These are phyloP conservation scores for Orbilia javanica DNA, from an alignment of 2,329 filamentous ascomycete genomes.

Conservation along the genomic window DNA sequence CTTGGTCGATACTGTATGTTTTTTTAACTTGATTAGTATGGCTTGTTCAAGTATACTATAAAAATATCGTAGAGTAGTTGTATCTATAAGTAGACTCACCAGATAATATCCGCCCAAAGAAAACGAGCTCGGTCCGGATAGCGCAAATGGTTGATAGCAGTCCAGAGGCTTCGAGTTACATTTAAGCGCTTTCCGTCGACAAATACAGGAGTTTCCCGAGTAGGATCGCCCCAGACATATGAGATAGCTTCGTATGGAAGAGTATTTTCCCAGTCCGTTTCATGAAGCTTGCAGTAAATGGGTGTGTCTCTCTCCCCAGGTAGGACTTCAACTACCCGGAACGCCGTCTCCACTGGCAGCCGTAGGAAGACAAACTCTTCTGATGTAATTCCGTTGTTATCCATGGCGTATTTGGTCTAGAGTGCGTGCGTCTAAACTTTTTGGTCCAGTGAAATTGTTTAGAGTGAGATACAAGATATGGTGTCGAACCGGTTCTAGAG, in stretches of 20 bases:
- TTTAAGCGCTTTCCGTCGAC: conserved; percentile 57
- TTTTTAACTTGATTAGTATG: neutral
- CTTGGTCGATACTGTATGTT: conserved; percentile 61
- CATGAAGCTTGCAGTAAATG: conserved; percentile 56
- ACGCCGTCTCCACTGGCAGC: conserved; percentile 52
- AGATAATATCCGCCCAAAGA: conserved; percentile 61
- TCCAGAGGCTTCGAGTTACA: conserved; percentile 59
- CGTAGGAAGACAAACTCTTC: conserved; percentile 31
- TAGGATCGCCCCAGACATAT: conserved; percentile 61
- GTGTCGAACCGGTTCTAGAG: neutral
- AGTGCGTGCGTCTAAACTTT: too few relatives aligned
- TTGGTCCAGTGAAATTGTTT: too few relatives aligned
- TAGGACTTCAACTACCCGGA: conserved; percentile 59
- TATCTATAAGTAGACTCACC: conserved; percentile 38
- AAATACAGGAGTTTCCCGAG: conserved; percentile 39
- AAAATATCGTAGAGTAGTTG: too few relatives aligned
- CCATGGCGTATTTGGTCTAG: neutral
- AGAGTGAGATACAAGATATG: too few relatives aligned
- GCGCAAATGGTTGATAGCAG: conserved; percentile 59
- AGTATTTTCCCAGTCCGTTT: conserved; percentile 51
- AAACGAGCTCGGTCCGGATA: conserved; percentile 50
- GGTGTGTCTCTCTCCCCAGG: conserved; percentile 53
- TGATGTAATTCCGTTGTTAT: conserved; percentile 18
- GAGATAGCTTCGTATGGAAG: conserved; percentile 62
- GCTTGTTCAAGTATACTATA: neutral